phyloP scores from a whole-genome alignment of 371 early-diverging fungal genomes.

The Apophysomyces trapeziformis region DNA sequence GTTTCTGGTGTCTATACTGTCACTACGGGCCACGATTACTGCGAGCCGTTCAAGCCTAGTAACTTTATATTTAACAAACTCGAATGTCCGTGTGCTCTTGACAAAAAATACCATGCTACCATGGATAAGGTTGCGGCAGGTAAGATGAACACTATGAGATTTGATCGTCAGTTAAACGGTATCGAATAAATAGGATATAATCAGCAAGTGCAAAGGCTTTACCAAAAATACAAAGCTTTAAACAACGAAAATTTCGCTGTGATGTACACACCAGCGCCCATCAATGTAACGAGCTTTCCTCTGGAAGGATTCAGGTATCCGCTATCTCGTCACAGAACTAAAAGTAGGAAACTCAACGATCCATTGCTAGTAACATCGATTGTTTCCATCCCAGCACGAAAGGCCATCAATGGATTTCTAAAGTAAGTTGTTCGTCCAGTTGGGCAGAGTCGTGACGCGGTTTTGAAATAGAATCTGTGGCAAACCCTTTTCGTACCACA shows the following conservation, averaged over 20 bases:
- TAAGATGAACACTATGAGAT: neutral
- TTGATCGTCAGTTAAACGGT: neutral
- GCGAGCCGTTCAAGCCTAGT: conserved; percentile 11
- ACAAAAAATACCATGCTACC: neutral
- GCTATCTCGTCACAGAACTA: too few species aligned
- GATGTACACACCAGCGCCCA: conserved; percentile 9
- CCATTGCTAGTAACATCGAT: conserved; percentile 15
- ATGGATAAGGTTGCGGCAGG: conserved; percentile 12
- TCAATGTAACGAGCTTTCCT: conserved; percentile 18
- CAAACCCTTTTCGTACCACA: neutral
- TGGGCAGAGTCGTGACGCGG: too few species aligned
- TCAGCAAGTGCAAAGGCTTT: conserved; percentile 11
- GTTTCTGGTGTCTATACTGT: conserved; percentile 20
- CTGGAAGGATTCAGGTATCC: conserved; percentile 14
- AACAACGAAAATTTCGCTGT: conserved; percentile 20
- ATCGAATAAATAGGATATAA: conserved; percentile 12
- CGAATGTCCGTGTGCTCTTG: conserved; percentile 20
- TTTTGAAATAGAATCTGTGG: neutral
- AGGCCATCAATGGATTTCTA: conserved; percentile 18
- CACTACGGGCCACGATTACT: conserved; percentile 16
- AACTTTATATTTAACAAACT: conserved; percentile 11
- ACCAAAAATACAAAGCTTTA: conserved; percentile 17
- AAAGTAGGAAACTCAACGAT: neutral
- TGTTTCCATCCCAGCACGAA: conserved; percentile 23
- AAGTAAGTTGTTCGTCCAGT: conserved; percentile 6